Base-by-base conservation (phyloP, 768 basidiomycete species). In the Rubroboletus pulcherrimus region DNA sequence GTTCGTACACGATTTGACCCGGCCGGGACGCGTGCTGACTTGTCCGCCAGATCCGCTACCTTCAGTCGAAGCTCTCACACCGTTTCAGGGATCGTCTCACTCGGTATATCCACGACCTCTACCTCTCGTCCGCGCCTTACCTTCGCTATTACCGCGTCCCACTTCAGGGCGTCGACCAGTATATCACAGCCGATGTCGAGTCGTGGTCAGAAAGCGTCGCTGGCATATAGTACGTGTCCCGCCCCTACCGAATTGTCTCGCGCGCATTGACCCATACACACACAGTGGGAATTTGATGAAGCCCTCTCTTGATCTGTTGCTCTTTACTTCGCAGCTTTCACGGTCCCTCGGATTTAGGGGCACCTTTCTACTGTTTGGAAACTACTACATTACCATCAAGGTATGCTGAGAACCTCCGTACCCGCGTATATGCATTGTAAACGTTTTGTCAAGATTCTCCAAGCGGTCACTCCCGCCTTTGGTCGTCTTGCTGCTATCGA, bases 261-360 rank as follows among this genome's bases (percentile, higher is more conserved):
- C 9, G 6, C 1, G 10, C 1, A 7, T n/a, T 60, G 15, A 57
- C 17, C 17, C 42, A 1, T 12, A 5, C 14, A 6, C 26, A 37
- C 47, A 30, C 39, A 95, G 93, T 66, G 94, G 95, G 6, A 98
- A 98, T 69, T 67, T 97, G 35, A 83, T 95, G 58, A 98, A 98
- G 67, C 95, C 96, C 0, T 83, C 89, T 0, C 83, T 98, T 17
- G 95, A 98, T 69, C 76, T 97, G 41, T 71, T 94, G 26, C 84
- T 98, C 45, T 98, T 98, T 75, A 96, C 93, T 0, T 86, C 87
- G 8, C 95, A 98, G 65, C 83, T 98, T 11, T 87, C 92, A 0
- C 83, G 86, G 15, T 90, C 91, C 0, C 82, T 98, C 17, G 95
- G 95, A 11, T 75, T 87, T 0, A 82, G 87, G n/a, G 96, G 95